Evolutionary conservation across 306 rosid species (phyloP), one percentile per base, ranked within the genome.

Genomic region (Lathyrus aphaca): DNA sequence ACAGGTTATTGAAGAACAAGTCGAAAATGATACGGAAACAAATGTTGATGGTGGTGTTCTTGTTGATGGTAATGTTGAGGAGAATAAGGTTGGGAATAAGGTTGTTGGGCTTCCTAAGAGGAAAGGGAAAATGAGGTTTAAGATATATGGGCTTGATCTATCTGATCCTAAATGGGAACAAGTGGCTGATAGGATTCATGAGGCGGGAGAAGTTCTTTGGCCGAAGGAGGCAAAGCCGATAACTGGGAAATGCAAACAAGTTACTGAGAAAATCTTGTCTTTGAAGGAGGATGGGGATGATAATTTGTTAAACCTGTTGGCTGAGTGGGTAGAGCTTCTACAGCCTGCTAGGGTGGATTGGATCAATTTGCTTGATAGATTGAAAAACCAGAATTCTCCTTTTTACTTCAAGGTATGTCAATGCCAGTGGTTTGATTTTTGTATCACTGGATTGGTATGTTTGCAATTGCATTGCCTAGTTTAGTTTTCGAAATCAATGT

Each of bases 91-190:
- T 12, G 69, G 25, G 42, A 14, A 77, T 60, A 73, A 80, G 76
- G 64, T 80, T 73, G 79, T 80, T 71, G 83, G 79, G n/a, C 95
- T 94, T 71, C 99, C 97, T 16, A 88, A 82, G 86, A 88, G 97
- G 78, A 78, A 54, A 13, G 97, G 96, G 79, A 91, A 87, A 83
- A 80, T 91, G 32, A 82, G 59, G 75, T 94, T 82, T 81, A 87
- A 73, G 69, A 82, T 91, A 61, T 91, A 94, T 69, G 97, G 99
- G 59, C 96, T 94, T 64, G 88, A 94, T 86, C 73, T 94, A 6
- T 94, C 95, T 19, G 91, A 84, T 57, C 82, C 87, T 5, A 88
- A 94, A 81, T 94, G 99, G 99, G 79, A 64, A n/a, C 77, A 81
- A 30, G 89, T 84, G 14, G 94, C 95, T 44, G 85, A 91, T 51